Evolutionary conservation across 805 yeast genomes (phyloP), one percentile per base, ranked within the genome.

Genomic region (Pichia scutulata): DNA sequence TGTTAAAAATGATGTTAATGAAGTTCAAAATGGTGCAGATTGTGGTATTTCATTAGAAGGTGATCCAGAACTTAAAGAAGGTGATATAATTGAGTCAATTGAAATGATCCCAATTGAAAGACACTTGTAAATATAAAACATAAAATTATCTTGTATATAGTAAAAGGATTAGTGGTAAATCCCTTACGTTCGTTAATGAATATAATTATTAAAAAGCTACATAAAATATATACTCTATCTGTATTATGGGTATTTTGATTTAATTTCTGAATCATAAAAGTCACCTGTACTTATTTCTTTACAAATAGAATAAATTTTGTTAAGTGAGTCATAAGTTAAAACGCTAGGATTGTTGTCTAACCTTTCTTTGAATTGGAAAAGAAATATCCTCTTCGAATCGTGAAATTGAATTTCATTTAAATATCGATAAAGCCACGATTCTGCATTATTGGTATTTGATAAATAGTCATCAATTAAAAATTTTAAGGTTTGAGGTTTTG

Each of bases 1-100:
- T 54, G 82, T 81, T 47, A 89, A 88, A 64, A 90, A 87, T 43
- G 95, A 87, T 57, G 86, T 84, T 5, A 57, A 69, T 1, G 92
- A 85, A 60, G 87, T 86, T 9, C 78, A 78, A 51, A 90, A 87
- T 67, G 97, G 96, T 26, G 77, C 77, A 26, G 99, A 93, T 58
- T 93, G 97, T 72, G 99, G 99, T 48, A 63, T 92, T 23, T 70
- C 88, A 0, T 81, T 93, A 55, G 76, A 81, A 57, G 57, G 58
- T 22, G 60, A 52, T 25, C 62, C 66, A 3, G 60, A 59, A 5
- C 26, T 64, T 3, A 23, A 52, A 12, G 81, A 72, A 19, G 97
- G 95, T 18, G 98, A 93, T 67, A 60, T 71, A 4, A 72, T 93
- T 24, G 84, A 87, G 60, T 83, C 81, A 2, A 81, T 76, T 56